phyloP scores from a whole-genome alignment of 2,329 filamentous ascomycete species.

The Aspergillus luchuensis region DNA sequence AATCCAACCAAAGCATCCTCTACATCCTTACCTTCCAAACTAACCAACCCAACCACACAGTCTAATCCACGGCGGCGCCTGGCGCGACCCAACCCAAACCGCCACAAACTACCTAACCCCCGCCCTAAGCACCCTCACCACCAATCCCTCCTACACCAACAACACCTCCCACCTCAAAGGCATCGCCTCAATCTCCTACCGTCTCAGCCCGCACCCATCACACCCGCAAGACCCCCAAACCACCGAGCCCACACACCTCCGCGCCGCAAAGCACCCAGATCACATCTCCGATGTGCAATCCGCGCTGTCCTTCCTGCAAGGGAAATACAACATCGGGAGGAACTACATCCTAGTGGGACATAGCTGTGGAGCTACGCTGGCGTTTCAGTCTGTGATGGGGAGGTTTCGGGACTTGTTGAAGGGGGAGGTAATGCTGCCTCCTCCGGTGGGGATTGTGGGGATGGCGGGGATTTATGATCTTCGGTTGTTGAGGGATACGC shows the following conservation, averaged over 20 bases:
- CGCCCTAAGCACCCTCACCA: constrained; percentile 37
- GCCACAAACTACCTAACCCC: constrained; percentile 37
- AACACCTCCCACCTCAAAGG: constrained; percentile 35
- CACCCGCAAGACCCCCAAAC: constrained; percentile 39
- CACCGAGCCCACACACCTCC: constrained; percentile 32
- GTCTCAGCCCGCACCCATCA: constrained; percentile 46
- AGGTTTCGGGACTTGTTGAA: constrained; percentile 20
- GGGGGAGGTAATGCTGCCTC: not conserved
- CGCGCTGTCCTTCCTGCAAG: constrained; percentile 46
- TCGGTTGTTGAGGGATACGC: constrained; percentile 36
- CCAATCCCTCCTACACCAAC: constrained; percentile 3
- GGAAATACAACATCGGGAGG: constrained; percentile 40
- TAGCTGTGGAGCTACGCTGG: constrained; percentile 51
- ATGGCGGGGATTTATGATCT: constrained; percentile 51
- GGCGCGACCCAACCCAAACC: constrained; percentile 49
- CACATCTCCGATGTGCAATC: constrained; percentile 47
- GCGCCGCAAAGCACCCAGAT: constrained; percentile 47
- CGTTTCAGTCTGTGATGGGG: constrained; percentile 48
- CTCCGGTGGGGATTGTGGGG: constrained; percentile 37
- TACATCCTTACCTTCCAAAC: not conserved
- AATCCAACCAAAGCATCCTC: not conserved
- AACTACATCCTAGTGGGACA: constrained; percentile 50
- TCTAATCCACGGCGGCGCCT: constrained; percentile 53
- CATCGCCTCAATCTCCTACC: constrained; percentile 51
- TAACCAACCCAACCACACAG: not conserved